Conservation (phyloP, 2,329 filamentous ascomycete species). For the Aspergillus proliferans region DNA sequence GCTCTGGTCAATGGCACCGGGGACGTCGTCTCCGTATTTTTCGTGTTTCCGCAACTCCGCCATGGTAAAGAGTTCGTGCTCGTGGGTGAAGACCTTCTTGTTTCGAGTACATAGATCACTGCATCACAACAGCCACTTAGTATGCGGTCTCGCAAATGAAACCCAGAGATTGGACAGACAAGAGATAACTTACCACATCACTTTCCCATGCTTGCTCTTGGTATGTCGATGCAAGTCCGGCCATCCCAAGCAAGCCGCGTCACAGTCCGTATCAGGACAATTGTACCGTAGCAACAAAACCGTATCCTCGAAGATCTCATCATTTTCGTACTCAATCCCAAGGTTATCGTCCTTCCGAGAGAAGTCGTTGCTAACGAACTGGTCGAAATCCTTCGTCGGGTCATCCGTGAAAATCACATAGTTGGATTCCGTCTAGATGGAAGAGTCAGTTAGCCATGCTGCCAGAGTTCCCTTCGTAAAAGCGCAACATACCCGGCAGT, state of each 20-base stretch:
- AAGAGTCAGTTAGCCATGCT: slow-evolving; percentile 7
- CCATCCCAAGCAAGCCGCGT: slow-evolving; percentile 78
- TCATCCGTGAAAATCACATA: slow-evolving; percentile 93
- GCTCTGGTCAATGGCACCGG: slow-evolving; percentile 83
- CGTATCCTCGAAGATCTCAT: slow-evolving; percentile 86
- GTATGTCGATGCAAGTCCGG: slow-evolving; percentile 77
- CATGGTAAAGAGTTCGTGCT: slow-evolving; percentile 84
- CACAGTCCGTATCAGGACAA: slow-evolving; percentile 78
- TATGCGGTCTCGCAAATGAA: neutral
- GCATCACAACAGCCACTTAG: slow-evolving; percentile 2
- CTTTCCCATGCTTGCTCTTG: slow-evolving; percentile 71
- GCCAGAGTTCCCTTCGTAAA: neutral
- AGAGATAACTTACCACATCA: slow-evolving; percentile 58
- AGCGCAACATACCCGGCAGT: slow-evolving; percentile 67
- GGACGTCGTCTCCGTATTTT: slow-evolving; percentile 81
- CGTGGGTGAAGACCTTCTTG: slow-evolving; percentile 98
- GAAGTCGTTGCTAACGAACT: slow-evolving; percentile 70
- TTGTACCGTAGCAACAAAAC: slow-evolving; percentile 86
- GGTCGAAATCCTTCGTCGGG: slow-evolving; percentile 71
- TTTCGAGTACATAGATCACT: slow-evolving; percentile 83
- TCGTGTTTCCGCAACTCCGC: slow-evolving; percentile 81
- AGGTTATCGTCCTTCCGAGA: slow-evolving; percentile 75
- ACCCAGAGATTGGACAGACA: slow-evolving; percentile 16
- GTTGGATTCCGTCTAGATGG: slow-evolving; percentile 36
- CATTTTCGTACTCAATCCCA: slow-evolving; percentile 83